Evolutionary conservation across 495 filamentous ascomycete genomes (phyloP).

Genomic region (Tuber borchii): DNA sequence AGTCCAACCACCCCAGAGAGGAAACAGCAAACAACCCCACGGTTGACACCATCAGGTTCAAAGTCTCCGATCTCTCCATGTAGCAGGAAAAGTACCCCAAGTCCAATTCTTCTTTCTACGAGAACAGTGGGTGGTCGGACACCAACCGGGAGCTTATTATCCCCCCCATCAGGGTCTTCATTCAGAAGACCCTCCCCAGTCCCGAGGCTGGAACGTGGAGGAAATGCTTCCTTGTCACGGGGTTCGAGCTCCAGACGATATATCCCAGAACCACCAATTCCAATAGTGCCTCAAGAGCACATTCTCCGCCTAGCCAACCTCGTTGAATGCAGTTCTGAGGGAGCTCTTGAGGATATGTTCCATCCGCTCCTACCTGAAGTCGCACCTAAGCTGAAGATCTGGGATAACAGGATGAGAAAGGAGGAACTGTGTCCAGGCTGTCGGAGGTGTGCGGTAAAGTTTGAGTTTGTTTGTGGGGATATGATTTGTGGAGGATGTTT

Average conservation of each 20-base stretch:
- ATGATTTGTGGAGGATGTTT: background rate
- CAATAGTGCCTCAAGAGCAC: background rate
- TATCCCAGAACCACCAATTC: background rate
- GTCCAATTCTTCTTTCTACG: background rate
- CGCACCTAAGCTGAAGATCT: background rate
- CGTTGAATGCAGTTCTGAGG: background rate
- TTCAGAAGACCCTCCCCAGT: background rate
- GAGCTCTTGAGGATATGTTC: background rate
- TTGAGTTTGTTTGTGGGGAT: constrained; percentile 3
- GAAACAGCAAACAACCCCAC: background rate
- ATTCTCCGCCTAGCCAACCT: background rate
- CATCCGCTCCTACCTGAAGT: background rate
- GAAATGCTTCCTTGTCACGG: background rate
- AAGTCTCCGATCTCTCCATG: background rate
- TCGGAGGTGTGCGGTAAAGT: background rate
- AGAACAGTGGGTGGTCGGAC: background rate
- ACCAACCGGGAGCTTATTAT: background rate
- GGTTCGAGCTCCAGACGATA: background rate
- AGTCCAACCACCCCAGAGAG: background rate
- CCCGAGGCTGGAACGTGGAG: background rate
- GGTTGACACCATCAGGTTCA: background rate
- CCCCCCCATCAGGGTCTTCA: background rate
- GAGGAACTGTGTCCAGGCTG: background rate
- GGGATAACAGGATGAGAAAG: background rate
- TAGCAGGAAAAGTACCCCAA: background rate